Conservation (phyloP, 2,329 filamentous ascomycete genomes). For the Phialemoniopsis sp. region DNA sequence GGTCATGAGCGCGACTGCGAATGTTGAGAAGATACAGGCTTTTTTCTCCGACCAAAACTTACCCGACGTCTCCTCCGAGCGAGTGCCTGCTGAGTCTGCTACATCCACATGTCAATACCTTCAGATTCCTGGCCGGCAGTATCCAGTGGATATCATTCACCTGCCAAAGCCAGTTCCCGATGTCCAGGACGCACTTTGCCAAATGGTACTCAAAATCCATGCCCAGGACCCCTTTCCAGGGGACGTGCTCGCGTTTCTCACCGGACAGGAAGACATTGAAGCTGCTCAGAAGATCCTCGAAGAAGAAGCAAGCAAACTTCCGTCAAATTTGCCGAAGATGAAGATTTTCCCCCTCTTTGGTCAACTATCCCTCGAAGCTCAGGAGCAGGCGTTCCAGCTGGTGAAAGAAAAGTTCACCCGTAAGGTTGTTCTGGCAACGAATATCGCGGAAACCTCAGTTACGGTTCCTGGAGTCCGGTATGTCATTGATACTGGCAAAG, state of each 20-base stretch:
- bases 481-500: slow-evolving; percentile 90
- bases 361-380: slow-evolving; percentile 79
- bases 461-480: slow-evolving; percentile 90
- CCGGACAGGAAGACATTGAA: slow-evolving; percentile 91
- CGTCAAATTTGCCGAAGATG: slow-evolving; percentile 69
- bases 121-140: slow-evolving; percentile 82
- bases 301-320: slow-evolving; percentile 69
- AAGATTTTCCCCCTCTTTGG: slow-evolving; percentile 81
- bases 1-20: slow-evolving; percentile 95
- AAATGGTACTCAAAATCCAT: slow-evolving; percentile 83
- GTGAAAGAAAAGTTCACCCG: slow-evolving; percentile 68
- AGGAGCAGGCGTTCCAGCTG: slow-evolving; percentile 81
- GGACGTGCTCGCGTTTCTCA: slow-evolving; percentile 88
- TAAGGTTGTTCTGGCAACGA: slow-evolving; percentile 89
- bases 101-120: too few relatives aligned
- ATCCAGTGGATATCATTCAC: slow-evolving; percentile 75
- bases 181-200: slow-evolving; percentile 76
- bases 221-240: slow-evolving; percentile 86
- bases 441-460: slow-evolving; percentile 98
- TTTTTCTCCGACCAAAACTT: slow-evolving; percentile 73
- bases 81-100: too few relatives aligned
- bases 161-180: slow-evolving; percentile 71
- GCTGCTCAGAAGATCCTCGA: slow-evolving; percentile 74
- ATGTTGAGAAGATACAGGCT: slow-evolving; percentile 70
- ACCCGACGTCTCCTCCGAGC: too few relatives aligned